Evolutionary conservation across 352 stramenopile species (phyloP), one percentile per base, ranked within the genome.

Genomic region (Saprolegnia parasitica): DNA sequence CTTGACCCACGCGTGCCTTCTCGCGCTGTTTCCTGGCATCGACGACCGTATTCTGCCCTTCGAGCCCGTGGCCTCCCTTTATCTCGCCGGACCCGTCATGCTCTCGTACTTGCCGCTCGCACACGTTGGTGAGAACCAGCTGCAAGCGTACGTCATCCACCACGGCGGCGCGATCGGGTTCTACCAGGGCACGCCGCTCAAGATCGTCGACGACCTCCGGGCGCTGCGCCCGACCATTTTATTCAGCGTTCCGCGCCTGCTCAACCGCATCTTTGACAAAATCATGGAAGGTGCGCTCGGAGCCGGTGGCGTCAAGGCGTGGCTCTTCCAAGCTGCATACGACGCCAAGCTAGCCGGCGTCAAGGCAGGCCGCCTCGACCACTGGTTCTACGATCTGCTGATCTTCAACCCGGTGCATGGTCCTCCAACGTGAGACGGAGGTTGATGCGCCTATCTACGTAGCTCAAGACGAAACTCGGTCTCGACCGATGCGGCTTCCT

Each of bases 231-330:
- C 97, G 0, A 98, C 96, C n/a, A 71, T 98, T 0, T 96, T 99
- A 72, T 78, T 92, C 15, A 92, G 86, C 0, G 96, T 98, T 32
- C 97, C 97, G 2, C 86, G 97, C 24, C 83, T 99, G n/a, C 77
- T 98, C 52, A 98, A 99, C 72, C 96, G 97, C 65, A 96, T 99
- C 52, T 90, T 99, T 77, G 95, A 98, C 81, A 96, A 96, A 37
- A 83, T 98, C 68, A 89, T 88, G 67, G 74, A 78, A 32, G 86
- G 83, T 54, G 87, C 91, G 65, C 71, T 73, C 2, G 76, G 78
- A 9, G 88, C 87, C 39, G 86, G 80, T 42, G 87, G 89, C 20
- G 47, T 96, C 29, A 96, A 97, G 67, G 81, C 91, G 57, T 90
- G 87, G 55, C 72, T 98, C 37, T 98, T 98, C 72, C 72, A 97